Percentiles rank a stretch among this genome's conserved stretches.
Conservation (phyloP, 129 eudicot genomes). For the Flaveria trinervia region DNA sequence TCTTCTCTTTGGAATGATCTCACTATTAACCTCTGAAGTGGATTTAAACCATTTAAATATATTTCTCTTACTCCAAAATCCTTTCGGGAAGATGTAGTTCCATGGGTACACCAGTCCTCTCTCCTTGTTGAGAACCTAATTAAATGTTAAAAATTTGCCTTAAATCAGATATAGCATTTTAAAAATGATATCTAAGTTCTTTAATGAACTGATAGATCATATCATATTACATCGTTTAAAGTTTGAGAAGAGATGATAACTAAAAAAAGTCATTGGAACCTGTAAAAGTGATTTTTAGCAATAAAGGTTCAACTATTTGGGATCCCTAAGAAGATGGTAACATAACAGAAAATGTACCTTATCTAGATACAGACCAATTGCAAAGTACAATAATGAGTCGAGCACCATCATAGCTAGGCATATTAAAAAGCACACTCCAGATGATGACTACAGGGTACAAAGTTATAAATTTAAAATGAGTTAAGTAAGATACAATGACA, state of each 20-base stretch:
- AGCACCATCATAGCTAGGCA: slow-evolving; percentile 88
- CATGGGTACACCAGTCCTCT: slow-evolving; percentile 53
- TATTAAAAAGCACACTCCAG: slow-evolving; percentile 89
- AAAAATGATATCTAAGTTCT: slow-evolving; percentile 1
- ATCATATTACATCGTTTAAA: background rate
- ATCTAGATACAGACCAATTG: slow-evolving; percentile 82
- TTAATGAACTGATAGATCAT: background rate
- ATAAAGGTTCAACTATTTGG: slow-evolving; percentile 15
- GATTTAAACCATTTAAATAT: slow-evolving; percentile 35
- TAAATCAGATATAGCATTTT: slow-evolving; percentile 7
- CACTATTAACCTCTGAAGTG: slow-evolving; percentile 32
- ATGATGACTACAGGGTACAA: slow-evolving; percentile 66
- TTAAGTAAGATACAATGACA: slow-evolving; percentile 6
- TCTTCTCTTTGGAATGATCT: slow-evolving; percentile 34
- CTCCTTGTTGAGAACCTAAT: slow-evolving; percentile 79
- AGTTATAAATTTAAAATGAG: slow-evolving; percentile 12
- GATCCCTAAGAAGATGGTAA: slow-evolving; percentile 1
- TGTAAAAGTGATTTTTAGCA: slow-evolving; percentile 16
- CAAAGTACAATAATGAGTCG: slow-evolving; percentile 76
- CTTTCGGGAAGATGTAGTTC: slow-evolving; percentile 50
- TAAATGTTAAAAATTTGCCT: slow-evolving; percentile 2
- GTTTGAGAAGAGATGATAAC: background rate
- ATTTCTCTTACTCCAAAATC: slow-evolving; percentile 49
- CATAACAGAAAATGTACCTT: slow-evolving; percentile 57
- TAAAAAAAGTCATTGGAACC: background rate